Conservation (phyloP, 179 eudicot species). For the Dionaea muscipula region DNA sequence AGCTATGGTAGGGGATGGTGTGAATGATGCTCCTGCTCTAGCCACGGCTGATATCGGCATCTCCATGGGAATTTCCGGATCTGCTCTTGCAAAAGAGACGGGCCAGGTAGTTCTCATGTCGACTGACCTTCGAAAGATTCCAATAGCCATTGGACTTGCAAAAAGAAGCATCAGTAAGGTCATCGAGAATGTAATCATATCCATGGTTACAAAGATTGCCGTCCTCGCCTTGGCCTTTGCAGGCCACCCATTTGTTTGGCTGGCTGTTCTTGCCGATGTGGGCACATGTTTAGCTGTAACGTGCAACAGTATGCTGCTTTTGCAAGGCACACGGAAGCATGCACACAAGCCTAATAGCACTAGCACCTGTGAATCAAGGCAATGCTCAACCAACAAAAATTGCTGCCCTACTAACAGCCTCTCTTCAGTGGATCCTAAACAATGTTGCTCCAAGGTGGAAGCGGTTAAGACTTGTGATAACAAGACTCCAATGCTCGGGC, state of each 20-base stretch:
- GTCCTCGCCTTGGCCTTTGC: constrained; percentile 54
- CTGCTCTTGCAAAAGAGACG: constrained; percentile 81
- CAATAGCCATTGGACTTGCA: constrained; percentile 46
- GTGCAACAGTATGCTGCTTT: constrained; percentile 70
- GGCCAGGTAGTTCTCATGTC: constrained; percentile 85
- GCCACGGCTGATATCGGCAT: constrained; percentile 84
- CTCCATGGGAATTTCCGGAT: constrained; percentile 95
- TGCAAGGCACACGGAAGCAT: constrained; percentile 24
- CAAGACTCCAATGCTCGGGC: too few relatives aligned
- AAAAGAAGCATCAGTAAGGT: constrained; percentile 44
- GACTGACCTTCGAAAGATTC: constrained; percentile 64
- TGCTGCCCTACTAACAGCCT: neutral
- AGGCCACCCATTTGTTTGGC: constrained; percentile 80
- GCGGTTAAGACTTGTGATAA: too few relatives aligned
- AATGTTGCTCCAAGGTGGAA: neutral
- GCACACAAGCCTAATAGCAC: constrained; percentile 12
- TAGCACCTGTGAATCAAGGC: neutral
- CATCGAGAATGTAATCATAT: constrained; percentile 47
- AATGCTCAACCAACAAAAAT: neutral
- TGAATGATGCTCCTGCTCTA: constrained; percentile 84
- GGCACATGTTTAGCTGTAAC: constrained; percentile 65
- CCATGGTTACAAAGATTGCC: constrained; percentile 45
- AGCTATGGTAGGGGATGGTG: constrained; percentile 96
- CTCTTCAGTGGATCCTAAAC: neutral
- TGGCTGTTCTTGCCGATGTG: constrained; percentile 77